Conservation (phyloP, 2,329 filamentous ascomycete genomes). For the Paecilomyces variotii region DNA sequence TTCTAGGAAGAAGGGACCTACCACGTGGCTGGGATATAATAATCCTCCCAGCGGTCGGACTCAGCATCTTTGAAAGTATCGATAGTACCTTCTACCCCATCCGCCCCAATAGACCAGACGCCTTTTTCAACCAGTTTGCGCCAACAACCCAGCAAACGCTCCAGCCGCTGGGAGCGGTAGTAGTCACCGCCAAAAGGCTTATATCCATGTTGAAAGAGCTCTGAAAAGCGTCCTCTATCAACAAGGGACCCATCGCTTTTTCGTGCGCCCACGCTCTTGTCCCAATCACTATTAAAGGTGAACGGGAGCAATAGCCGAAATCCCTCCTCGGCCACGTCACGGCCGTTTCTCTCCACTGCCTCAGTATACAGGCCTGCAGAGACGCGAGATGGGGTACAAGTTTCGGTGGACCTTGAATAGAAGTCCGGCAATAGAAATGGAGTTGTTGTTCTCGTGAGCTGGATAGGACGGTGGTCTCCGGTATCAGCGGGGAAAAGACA, state of each 20-base stretch:
- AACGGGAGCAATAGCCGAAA: conserved; percentile 16
- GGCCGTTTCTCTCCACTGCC: conserved; percentile 12
- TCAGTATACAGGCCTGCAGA: conserved; percentile 17
- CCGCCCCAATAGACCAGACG: conserved; percentile 16
- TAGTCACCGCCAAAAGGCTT: conserved; percentile 25
- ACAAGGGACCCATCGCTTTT: conserved; percentile 18
- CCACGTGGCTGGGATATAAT: conserved; percentile 10
- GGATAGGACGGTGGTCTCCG: conserved; percentile 11
- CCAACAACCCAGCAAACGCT: conserved; percentile 18
- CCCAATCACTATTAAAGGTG: conserved; percentile 4
- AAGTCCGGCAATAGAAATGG: conserved; percentile 9
- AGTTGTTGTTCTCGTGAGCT: conserved; percentile 10
- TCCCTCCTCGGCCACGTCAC: conserved; percentile 20
- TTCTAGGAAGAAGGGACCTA: conserved; percentile 17
- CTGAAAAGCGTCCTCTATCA: conserved; percentile 8
- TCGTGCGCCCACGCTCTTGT: conserved; percentile 12
- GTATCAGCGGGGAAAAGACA: conserved; percentile 18
- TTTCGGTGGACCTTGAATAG: conserved; percentile 9
- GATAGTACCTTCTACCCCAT: conserved; percentile 20
- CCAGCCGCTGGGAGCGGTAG: conserved; percentile 15
- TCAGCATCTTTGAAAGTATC: conserved; percentile 21
- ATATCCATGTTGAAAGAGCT: conserved; percentile 26
- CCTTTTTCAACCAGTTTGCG: conserved; percentile 15
- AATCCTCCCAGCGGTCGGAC: conserved; percentile 6
- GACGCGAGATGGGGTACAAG: conserved; percentile 10